Percentiles rank a stretch among this genome's conserved stretches.
Conservation (phyloP, 2,329 filamentous ascomycete genomes). For the Fusarium lyarnte region DNA sequence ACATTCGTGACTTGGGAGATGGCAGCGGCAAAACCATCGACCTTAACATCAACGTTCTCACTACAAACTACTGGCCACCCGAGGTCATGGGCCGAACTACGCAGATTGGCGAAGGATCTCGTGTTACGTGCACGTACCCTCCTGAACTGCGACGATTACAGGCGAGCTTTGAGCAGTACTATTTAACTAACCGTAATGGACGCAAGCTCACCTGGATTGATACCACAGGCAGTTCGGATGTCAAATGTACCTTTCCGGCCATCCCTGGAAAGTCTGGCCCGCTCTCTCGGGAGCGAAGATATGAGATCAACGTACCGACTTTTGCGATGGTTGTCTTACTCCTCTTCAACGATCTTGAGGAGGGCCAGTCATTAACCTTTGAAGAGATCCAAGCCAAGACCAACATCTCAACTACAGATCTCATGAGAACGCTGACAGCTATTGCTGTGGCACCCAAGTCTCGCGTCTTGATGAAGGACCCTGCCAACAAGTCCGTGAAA, state of each 20-base stretch:
- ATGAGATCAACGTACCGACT: constrained; percentile 92
- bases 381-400: constrained; percentile 87
- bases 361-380: constrained; percentile 62
- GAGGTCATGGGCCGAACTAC: constrained; percentile 78
- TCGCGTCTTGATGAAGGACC: constrained; percentile 81
- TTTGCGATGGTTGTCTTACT: constrained; percentile 91
- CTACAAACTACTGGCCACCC: constrained; percentile 93
- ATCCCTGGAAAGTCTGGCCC: constrained; percentile 73
- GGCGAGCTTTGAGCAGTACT: constrained; percentile 88
- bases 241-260: constrained; percentile 81
- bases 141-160: constrained; percentile 78
- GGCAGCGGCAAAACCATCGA: constrained; percentile 67
- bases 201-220: constrained; percentile 86
- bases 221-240: constrained; percentile 80
- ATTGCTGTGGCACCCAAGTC: constrained; percentile 86
- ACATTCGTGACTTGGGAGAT: constrained; percentile 65
- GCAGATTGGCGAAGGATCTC: constrained; percentile 58
- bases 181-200: constrained; percentile 86
- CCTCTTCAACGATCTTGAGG: constrained; percentile 82
- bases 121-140: constrained; percentile 74
- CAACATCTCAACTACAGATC: constrained; percentile 77
- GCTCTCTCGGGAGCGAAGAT: constrained; percentile 73
- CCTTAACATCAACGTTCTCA: constrained; percentile 84
- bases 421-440: constrained; percentile 81
- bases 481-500: constrained; percentile 80